Percentiles rank a stretch among this genome's conserved stretches.
Evolutionary conservation across 2,329 filamentous ascomycete genomes (phyloP).

Genomic region (Nemania sp.): DNA sequence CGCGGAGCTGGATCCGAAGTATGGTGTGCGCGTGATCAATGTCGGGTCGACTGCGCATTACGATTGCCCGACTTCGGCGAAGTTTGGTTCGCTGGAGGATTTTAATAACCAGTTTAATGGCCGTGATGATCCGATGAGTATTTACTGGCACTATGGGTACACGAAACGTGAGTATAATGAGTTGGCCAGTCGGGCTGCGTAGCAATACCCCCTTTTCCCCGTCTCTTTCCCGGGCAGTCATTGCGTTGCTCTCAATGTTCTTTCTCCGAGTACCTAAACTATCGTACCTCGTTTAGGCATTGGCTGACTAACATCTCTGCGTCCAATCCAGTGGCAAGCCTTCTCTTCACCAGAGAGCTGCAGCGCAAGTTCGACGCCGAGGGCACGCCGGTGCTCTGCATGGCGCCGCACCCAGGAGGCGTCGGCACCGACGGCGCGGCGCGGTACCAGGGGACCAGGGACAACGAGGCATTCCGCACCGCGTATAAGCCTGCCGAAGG

Average conservation of each 20-base stretch:
- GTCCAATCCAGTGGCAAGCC: not conserved
- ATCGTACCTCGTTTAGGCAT: no score
- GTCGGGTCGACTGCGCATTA: not conserved
- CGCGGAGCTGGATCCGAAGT: not conserved
- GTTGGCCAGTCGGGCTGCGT: no score
- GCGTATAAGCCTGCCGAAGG: not conserved
- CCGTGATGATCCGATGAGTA: not conserved
- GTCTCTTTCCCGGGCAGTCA: no score
- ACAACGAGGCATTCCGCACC: not conserved
- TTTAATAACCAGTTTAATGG: not conserved
- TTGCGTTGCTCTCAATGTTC: no score
- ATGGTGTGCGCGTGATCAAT: not conserved
- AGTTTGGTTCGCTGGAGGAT: not conserved
- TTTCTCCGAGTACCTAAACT: no score
- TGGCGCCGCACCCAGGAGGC: not conserved
- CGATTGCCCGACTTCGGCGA: not conserved
- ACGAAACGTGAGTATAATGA: constrained; percentile 1
- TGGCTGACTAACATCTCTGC: no score
- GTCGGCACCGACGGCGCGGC: not conserved
- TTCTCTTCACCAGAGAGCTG: constrained; percentile 8
- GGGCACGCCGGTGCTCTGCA: not conserved
- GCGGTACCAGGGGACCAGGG: not conserved
- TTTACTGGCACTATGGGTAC: not conserved
- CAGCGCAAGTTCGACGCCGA: constrained; percentile 2
- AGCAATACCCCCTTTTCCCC: no score